phyloP scores from a whole-genome alignment of 2,329 filamentous ascomycete genomes.

The Colletotrichum truncatum region DNA sequence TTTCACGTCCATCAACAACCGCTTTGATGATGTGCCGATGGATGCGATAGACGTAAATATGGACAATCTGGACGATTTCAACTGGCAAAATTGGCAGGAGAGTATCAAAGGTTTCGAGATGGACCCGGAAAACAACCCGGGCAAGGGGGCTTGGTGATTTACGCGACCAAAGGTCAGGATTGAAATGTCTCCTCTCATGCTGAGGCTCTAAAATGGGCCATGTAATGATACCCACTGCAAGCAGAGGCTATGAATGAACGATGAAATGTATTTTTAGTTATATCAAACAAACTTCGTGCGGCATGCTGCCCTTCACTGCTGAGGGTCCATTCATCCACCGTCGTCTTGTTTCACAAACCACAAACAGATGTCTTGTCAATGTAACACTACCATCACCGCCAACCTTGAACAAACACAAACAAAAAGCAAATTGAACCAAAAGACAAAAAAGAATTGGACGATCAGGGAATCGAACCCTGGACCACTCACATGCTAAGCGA shows the following conservation, averaged over 20 bases:
- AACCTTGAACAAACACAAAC: neutral
- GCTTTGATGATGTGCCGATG: conserved; percentile 36
- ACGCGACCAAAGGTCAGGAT: neutral
- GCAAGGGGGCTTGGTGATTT: conserved; percentile 22
- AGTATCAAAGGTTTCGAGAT: conserved; percentile 50
- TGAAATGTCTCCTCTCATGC: conserved; percentile 11
- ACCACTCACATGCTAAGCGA: conserved; percentile 25
- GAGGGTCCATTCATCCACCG: no score
- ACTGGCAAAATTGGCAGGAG: conserved; percentile 60
- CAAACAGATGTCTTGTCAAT: neutral
- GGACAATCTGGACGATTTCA: conserved; percentile 50
- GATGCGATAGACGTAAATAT: conserved; percentile 48
- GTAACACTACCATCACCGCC: neutral
- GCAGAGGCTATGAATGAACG: conserved; percentile 22
- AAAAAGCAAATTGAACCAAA: accelerated
- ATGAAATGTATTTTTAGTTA: conserved; percentile 1
- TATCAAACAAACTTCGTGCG: no score
- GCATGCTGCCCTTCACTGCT: no score
- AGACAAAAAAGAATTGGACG: conserved; percentile 14
- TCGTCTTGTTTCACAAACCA: neutral
- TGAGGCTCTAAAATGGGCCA: neutral
- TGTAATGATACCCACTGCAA: conserved; percentile 26
- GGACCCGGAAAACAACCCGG: conserved; percentile 22
- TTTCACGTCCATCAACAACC: conserved; percentile 40
- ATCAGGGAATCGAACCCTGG: conserved; percentile 24